Base-by-base conservation (phyloP, 192 early-diverging fungal genomes). In the Dissophora globulifera region DNA sequence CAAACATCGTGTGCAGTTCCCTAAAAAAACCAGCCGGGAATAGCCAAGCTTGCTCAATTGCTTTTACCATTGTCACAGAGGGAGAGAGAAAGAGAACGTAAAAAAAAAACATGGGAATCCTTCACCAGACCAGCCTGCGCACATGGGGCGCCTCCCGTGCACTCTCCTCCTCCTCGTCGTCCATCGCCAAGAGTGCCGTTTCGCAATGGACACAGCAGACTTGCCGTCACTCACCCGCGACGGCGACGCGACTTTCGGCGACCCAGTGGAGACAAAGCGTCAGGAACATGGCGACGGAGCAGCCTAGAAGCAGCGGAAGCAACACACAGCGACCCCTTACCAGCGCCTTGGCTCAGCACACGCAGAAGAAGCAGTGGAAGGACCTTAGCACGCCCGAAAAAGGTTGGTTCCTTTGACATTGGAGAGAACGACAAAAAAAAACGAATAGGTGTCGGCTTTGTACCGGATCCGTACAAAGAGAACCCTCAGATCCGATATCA, bases 351-450 rank as follows among this genome's bases (percentile, higher is more conserved):
- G 64, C 72, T 35, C 72, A 76, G 7, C 58, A 46, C 32, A 67
- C 72, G 8, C 66, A 69, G 16, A 61, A 67, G 59, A 83, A 83
- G 31, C 59, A 79, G 19, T 85, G 84, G 84, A 80, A 83, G 35
- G 84, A 85, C 25, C 65, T 85, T 15, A 71, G 78, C 33, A 70
- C 78, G 20, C 67, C 81, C 6, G 78, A 85, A 50, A 85, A 85
- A 63, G 80, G 83, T 81, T 54, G 16, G 47, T 62, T 27, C 7
- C 29, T 19, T 48, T 31, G 2, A 38, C 35, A 38, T 6, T 9
- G 35, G 7, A 38, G 35, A 13, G 13, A 13, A 38, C 6, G 35
- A 38, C 13, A 38, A 13, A 13, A 13, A 38, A 13, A 38, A n/a
- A n/a, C n/a, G n/a, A n/a, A n/a, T n/a, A n/a, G n/a, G n/a, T n/a